Conservation (phyloP, 1,284 basidiomycete species). For the Ceratorhiza oryzae-sativae region DNA sequence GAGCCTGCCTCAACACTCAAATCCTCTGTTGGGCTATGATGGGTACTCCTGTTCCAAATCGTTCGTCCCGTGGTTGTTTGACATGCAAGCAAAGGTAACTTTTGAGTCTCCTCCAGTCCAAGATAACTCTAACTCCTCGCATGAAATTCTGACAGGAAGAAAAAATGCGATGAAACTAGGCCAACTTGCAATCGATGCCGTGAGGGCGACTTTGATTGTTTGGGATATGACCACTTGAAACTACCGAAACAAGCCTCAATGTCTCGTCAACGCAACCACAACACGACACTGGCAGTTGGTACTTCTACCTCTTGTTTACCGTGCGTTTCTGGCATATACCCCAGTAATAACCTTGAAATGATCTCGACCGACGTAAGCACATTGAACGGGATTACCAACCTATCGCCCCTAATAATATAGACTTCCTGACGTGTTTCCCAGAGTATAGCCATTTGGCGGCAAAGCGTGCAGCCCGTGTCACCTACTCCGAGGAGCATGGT, state of each 20-base stretch:
- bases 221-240: constrained; percentile 17
- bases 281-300: too few relatives aligned
- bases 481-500: background rate
- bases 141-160: background rate
- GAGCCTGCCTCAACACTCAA: too few relatives aligned
- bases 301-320: too few relatives aligned
- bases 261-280: background rate
- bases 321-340: too few relatives aligned
- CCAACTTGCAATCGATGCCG: constrained; percentile 4
- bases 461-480: background rate
- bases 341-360: too few relatives aligned
- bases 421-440: too few relatives aligned
- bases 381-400: too few relatives aligned
- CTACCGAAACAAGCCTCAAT: background rate
- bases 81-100: constrained; percentile 10
- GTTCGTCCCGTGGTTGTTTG: constrained; percentile 4
- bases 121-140: too few relatives aligned
- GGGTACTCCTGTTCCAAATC: background rate
- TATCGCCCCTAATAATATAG: too few relatives aligned
- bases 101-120: too few relatives aligned
- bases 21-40: background rate
- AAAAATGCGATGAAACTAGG: constrained; percentile 25
- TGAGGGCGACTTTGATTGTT: constrained; percentile 1
- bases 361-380: too few relatives aligned
- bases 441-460: background rate